Conservation (phyloP, 1,284 basidiomycete species). For the Ceratobasidium sp. region DNA sequence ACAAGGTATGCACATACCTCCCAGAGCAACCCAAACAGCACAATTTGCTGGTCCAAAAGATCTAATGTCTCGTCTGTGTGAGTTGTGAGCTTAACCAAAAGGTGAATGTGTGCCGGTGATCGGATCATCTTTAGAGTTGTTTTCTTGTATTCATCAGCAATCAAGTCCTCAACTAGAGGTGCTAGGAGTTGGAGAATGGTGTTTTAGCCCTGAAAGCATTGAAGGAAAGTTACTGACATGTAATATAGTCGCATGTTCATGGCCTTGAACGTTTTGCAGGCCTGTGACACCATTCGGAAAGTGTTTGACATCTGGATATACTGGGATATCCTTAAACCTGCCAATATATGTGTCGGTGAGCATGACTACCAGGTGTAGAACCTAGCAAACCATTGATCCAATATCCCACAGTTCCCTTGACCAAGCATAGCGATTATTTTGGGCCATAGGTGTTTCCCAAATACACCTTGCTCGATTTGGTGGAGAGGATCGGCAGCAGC, state of each 20-base stretch:
- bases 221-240: not conserved
- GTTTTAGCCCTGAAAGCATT: not conserved
- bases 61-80: conserved; percentile 1
- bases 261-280: not conserved
- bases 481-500: not conserved
- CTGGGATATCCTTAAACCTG: not conserved
- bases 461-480: conserved; percentile 10
- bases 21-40: not conserved
- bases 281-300: not conserved
- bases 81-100: not conserved
- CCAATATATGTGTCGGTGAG: not conserved
- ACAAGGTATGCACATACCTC: not conserved
- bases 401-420: not conserved
- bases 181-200: not conserved
- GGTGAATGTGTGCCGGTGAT: not conserved
- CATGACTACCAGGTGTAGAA: not conserved
- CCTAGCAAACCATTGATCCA: not conserved
- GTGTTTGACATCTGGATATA: not conserved
- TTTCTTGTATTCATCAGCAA: not conserved
- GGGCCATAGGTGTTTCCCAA: not conserved
- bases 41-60: not conserved
- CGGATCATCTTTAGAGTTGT: not conserved
- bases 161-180: not conserved
- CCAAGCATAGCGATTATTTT: not conserved
- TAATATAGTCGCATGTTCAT: conserved; percentile 2